phyloP scores from a whole-genome alignment of 441 rosid species.

The Pelargonium cotyledonis region DNA sequence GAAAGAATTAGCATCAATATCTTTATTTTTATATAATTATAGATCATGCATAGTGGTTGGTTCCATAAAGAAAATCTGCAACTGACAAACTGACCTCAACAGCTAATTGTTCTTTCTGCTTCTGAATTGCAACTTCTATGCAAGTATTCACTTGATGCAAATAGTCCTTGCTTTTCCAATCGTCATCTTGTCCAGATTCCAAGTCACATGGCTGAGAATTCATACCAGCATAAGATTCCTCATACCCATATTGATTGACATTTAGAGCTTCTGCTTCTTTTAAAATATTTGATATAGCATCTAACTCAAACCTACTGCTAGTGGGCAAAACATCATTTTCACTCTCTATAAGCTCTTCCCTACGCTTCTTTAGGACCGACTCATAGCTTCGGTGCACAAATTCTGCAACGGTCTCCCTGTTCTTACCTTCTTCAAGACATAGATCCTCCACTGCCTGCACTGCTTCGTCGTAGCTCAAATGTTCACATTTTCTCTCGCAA shows the following conservation, averaged over 20 bases:
- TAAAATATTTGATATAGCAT: slow-evolving; percentile 59
- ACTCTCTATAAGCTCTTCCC: slow-evolving; percentile 48
- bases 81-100: slow-evolving; percentile 55
- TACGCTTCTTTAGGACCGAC: slow-evolving; percentile 59
- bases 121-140: slow-evolving; percentile 70
- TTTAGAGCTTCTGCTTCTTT: slow-evolving; percentile 71
- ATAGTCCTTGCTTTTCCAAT: slow-evolving; percentile 64
- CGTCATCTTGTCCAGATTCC: slow-evolving; percentile 77
- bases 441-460: slow-evolving; percentile 74
- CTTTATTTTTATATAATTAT: background rate
- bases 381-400: slow-evolving; percentile 52
- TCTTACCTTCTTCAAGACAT: slow-evolving; percentile 78
- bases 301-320: slow-evolving; percentile 58
- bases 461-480: slow-evolving; percentile 72
- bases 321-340: slow-evolving; percentile 39
- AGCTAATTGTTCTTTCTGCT: slow-evolving; percentile 71
- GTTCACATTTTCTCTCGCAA: slow-evolving; percentile 75
- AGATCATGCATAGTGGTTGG: background rate
- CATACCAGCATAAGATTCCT: slow-evolving; percentile 45
- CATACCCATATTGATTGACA: slow-evolving; percentile 65
- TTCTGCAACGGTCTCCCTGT: slow-evolving; percentile 48
- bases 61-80: slow-evolving; percentile 6
- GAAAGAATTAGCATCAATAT: background rate
- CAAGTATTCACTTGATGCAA: slow-evolving; percentile 61
- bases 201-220: slow-evolving; percentile 68